These are phyloP conservation scores for Penium margaritaceum DNA, from an alignment of 139 green algal species.

Conservation along the genomic window DNA sequence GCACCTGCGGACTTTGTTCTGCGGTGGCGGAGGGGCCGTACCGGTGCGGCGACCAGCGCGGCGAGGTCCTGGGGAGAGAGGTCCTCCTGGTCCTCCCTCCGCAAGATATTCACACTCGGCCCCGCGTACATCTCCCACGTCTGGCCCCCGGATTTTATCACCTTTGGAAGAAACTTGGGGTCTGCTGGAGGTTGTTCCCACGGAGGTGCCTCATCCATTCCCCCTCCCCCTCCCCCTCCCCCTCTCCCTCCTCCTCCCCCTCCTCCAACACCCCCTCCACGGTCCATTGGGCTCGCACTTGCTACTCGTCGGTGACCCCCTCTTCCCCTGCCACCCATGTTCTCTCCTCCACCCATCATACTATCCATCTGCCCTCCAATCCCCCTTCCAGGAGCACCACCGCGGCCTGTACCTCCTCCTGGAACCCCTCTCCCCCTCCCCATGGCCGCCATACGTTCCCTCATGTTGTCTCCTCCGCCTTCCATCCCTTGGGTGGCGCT, in stretches of 20 bases:
- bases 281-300: too few relatives aligned
- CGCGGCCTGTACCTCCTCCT: too few relatives aligned
- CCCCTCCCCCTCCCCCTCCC: background rate
- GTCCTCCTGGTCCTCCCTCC: background rate
- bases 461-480: too few relatives aligned
- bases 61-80: conserved; percentile 1
- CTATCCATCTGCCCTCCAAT: too few relatives aligned
- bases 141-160: conserved; percentile 3
- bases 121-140: conserved; percentile 6
- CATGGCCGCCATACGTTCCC: too few relatives aligned
- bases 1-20: too few relatives aligned
- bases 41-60: background rate
- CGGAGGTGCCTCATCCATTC: background rate
- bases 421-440: too few relatives aligned
- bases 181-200: background rate
- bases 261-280: background rate
- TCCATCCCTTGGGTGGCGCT: too few relatives aligned
- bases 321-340: too few relatives aligned
- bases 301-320: too few relatives aligned
- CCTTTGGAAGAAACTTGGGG: background rate
- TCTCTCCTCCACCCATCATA: too few relatives aligned
- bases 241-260: background rate
- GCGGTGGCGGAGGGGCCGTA: background rate
- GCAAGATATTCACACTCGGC: background rate
- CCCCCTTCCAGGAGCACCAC: too few relatives aligned